Evolutionary conservation across 83 land plant species (phyloP).

Genomic region (Thuja plicata): DNA sequence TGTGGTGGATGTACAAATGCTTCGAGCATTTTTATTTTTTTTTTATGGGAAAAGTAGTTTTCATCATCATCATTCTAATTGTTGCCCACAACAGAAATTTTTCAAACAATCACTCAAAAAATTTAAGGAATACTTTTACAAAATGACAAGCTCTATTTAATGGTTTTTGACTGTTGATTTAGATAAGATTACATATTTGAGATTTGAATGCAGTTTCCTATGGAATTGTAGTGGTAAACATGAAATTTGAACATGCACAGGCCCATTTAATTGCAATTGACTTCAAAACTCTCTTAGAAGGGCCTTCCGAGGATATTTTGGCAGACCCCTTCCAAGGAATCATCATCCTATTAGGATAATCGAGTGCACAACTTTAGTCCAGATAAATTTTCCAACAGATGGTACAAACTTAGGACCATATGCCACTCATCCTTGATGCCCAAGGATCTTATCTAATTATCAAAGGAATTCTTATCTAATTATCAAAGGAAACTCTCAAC

Average conservation of each 20-base stretch:
- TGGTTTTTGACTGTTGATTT: background rate
- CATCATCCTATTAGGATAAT: background rate
- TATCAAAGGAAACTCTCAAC: background rate
- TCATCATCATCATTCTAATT: too few relatives aligned
- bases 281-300: background rate
- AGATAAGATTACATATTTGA: background rate
- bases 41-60: too few relatives aligned
- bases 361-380: background rate
- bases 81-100: too few relatives aligned
- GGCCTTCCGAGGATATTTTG: background rate
- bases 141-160: background rate
- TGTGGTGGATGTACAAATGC: too few relatives aligned
- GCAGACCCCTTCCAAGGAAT: background rate
- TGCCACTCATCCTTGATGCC: background rate
- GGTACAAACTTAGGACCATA: background rate
- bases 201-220: background rate
- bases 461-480: background rate
- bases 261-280: background rate
- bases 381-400: background rate
- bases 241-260: background rate
- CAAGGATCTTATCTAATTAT: background rate
- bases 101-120: too few relatives aligned
- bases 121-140: background rate
- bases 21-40: too few relatives aligned
- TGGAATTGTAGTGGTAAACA: background rate